Evolutionary conservation across 2,329 filamentous ascomycete genomes (phyloP).

Genomic region (Leptographium wingfieldii): DNA sequence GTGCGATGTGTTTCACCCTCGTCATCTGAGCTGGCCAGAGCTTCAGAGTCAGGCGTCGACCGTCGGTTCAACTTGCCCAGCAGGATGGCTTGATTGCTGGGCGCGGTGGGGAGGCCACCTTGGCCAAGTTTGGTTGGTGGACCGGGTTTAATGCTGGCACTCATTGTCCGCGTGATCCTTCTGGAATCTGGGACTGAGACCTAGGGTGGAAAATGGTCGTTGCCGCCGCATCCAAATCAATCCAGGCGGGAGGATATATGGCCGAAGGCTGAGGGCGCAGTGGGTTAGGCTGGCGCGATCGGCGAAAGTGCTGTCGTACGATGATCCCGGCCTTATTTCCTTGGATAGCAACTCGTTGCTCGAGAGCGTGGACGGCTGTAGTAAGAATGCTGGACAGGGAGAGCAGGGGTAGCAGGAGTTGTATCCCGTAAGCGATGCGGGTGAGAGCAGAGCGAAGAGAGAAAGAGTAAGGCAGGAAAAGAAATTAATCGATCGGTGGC

Average conservation of each 20-base stretch:
- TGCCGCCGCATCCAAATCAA: slow-evolving; percentile 8
- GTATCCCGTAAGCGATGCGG: neutral
- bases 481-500: slow-evolving; percentile 9
- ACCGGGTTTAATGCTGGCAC: slow-evolving; percentile 36
- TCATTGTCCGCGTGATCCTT: slow-evolving; percentile 29
- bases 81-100: slow-evolving; percentile 50
- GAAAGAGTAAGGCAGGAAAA: neutral
- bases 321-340: too few relatives aligned
- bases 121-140: slow-evolving; percentile 39
- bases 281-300: neutral
- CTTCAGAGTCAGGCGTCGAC: slow-evolving; percentile 89
- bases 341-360: too few relatives aligned
- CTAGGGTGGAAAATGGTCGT: neutral
- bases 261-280: neutral
- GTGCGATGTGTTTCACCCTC: slow-evolving; percentile 59
- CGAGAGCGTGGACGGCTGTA: too few relatives aligned
- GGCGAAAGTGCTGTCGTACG: too few relatives aligned
- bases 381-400: too few relatives aligned
- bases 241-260: neutral
- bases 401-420: neutral
- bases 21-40: slow-evolving; percentile 86
- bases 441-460: neutral
- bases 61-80: slow-evolving; percentile 70
- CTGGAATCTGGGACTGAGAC: slow-evolving; percentile 1
- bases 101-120: slow-evolving; percentile 30